Base-by-base conservation (phyloP, 2,329 filamentous ascomycete genomes). In the Pseudogymnoascus verrucosus region DNA sequence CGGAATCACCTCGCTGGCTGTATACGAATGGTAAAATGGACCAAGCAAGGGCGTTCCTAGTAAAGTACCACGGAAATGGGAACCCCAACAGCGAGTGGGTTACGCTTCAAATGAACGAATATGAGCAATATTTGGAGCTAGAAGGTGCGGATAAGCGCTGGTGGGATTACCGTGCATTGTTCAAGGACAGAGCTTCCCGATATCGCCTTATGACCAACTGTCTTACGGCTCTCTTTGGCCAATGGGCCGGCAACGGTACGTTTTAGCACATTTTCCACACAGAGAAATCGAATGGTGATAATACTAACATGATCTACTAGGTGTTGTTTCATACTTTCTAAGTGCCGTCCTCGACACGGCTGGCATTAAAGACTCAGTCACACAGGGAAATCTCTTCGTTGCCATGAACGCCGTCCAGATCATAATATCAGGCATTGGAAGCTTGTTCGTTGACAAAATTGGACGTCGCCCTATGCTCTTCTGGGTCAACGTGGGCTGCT, bases 391-490 rank as follows among this genome's bases (percentile, higher is more conserved):
- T 61, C 80, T 87, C 67, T 79, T 74, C 0, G 76, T 87, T 8
- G 80, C 81, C 70, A 80, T 82, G 72, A 78, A 79, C 36, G 76
- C 81, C 66, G 82, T 84, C 70, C 81, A 83, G 26, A 78, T 83
- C 19, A 72, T 84, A 37, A 82, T 80, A 69, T 80, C 82, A 16
- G 74, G 84, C n/a, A 67, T 81, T 0, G 85, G 85, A 54, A 82
- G 84, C 4, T 75, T 78, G 12, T 75, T 86, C 59, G 82, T 83
- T 1, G 84, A 86, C 42, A 77, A 78, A 1, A 64, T 86, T 5
- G 83, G 84, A n/a, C 82, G 85, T 39, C 81, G 85, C 1, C 81
- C 82, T n/a, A 74, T 83, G 36, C 75, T 84, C 44, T 71, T 84
- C 61, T 79, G 79, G 65, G 80, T 79, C 19, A 78, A 82, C 67